Evolutionary conservation across 129 eudicot genomes (phyloP).

Genomic region (Pittosporum tobira): DNA sequence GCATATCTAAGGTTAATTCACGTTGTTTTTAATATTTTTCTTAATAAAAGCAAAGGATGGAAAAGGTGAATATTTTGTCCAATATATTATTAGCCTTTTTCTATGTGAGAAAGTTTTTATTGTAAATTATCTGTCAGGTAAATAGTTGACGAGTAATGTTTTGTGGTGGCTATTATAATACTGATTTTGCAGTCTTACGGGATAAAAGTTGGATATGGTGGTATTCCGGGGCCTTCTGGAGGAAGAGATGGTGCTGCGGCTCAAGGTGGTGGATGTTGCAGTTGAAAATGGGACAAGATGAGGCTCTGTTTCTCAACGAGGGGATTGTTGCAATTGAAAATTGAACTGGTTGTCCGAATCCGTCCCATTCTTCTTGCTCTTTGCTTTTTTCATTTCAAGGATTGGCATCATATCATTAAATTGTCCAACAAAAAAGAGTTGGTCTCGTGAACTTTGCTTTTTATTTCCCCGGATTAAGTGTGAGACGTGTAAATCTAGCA

Average conservation of each 20-base stretch:
- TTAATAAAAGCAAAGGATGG: too few species aligned
- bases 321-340: constrained; percentile 1
- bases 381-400: neutral
- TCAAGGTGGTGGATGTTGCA: constrained; percentile 70
- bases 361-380: neutral
- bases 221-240: constrained; percentile 51
- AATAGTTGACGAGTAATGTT: neutral
- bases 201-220: constrained; percentile 78
- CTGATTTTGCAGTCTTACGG: constrained; percentile 62
- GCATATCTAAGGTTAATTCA: too few species aligned
- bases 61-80: too few species aligned
- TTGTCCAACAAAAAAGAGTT: neutral
- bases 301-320: constrained; percentile 38
- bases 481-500: neutral
- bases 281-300: constrained; percentile 41
- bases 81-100: too few species aligned
- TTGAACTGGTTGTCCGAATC: neutral
- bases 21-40: too few species aligned
- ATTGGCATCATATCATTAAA: neutral
- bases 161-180: neutral
- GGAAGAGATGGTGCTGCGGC: constrained; percentile 69
- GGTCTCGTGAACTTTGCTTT: too few species aligned
- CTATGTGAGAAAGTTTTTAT: too few species aligned
- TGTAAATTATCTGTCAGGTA: too few species aligned
- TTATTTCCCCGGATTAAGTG: neutral